Base-by-base conservation (phyloP, 1,284 basidiomycete species). In the Baeospora myosura region DNA sequence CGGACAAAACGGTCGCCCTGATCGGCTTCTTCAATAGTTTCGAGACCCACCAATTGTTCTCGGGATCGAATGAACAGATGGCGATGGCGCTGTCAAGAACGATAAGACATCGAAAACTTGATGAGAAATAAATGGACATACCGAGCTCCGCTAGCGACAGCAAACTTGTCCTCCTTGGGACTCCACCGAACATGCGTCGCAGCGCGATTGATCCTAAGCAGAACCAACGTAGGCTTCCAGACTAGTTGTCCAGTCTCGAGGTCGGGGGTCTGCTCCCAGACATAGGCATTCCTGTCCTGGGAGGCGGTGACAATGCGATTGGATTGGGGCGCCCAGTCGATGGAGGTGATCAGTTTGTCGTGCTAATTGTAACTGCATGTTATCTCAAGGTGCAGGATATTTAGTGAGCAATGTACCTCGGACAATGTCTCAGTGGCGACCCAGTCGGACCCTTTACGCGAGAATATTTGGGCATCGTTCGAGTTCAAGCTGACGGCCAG, bases 11-110 rank as follows among this genome's bases (percentile, higher is more conserved):
- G 0, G 96, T 99, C 10, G 88, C 90, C 49, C 89, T 69, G 46
- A 96, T 81, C 10, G 96, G 96, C 64, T 97, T 97, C 81, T 98
- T 98, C 64, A 99, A 72, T 55, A 92, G 88, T 62, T 92, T 93
- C 16, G 94, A 87, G 2, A 97, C 92, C 96, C 96, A 99, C 96
- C 96, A 99, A 62, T 99, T 90, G 68, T 92, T 95, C 68, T 97
- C 93, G 18, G 88, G 74, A 60, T 97, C 93, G 59, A 95, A 97
- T 12, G 88, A 93, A 61, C 93, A 97, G 38, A 97, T 78, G 7
- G 92, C 89, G 54, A 97, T 93, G 26, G 91, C 87, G 30, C 93
- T 88, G 35, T 3, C 6, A 37, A 26, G 36, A 14, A 18, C 6
- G 14, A 31, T 12, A 24, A n/a, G 23, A n/a, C 36, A 43, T 22